Percentiles rank a stretch among this genome's conserved stretches.
Conservation (phyloP, 2,329 filamentous ascomycete genomes). For the Fusarium redolens region DNA sequence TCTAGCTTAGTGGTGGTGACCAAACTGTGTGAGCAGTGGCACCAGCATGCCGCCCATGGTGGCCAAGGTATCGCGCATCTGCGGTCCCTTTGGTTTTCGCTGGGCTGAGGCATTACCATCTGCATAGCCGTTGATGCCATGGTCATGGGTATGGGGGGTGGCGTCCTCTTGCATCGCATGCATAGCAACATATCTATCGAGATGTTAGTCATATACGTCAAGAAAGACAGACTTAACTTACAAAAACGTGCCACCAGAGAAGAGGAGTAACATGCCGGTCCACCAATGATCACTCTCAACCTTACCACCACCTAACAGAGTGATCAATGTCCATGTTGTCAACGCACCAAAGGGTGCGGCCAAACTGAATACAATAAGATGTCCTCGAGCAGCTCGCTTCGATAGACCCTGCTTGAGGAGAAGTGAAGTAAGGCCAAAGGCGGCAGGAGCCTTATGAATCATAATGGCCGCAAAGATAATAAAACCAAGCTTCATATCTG, state of each 20-base stretch:
- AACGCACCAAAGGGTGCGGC: constrained; percentile 90
- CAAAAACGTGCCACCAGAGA: constrained; percentile 95
- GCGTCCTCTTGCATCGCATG: constrained; percentile 92
- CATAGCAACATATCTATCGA: constrained; percentile 90
- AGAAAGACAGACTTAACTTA: constrained; percentile 59
- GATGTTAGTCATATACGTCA: constrained; percentile 25
- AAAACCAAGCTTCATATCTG: constrained; percentile 81
- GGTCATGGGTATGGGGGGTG: constrained; percentile 59
- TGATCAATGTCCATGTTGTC: constrained; percentile 82
- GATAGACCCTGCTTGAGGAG: constrained; percentile 90
- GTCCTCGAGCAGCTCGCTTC: constrained; percentile 84
- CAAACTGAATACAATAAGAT: constrained; percentile 90
- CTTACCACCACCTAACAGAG: constrained; percentile 73
- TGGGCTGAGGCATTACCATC: constrained; percentile 59
- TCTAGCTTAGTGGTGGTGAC: constrained; percentile 72
- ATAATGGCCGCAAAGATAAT: constrained; percentile 97
- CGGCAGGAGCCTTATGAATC: constrained; percentile 96
- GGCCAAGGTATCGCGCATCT: constrained; percentile 75
- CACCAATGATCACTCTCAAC: constrained; percentile 79
- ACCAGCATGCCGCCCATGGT: constrained; percentile 82
- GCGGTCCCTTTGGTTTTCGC: constrained; percentile 65
- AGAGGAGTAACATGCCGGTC: constrained; percentile 93
- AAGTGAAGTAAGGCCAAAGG: constrained; percentile 92
- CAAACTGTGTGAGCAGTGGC: constrained; percentile 81
- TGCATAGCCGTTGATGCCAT: constrained; percentile 65